Conservation (phyloP, 352 stramenopile genomes). For the Ophiocytium majus region DNA sequence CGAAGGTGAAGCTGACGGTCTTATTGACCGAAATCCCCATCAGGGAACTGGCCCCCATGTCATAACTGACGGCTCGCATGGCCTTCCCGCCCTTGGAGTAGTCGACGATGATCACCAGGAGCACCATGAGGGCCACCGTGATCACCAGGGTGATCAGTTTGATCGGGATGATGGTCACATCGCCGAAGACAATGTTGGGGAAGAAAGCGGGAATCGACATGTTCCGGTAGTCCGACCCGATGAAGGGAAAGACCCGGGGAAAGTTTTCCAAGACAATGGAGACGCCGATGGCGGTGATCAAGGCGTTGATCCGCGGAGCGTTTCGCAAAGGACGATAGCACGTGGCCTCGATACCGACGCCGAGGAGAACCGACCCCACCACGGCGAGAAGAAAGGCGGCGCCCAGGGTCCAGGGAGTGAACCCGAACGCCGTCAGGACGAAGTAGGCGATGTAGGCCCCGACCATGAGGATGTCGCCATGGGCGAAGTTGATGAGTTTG, state of each 20-base stretch:
- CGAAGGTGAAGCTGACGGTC: background rate
- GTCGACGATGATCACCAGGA: background rate
- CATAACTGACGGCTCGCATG: background rate
- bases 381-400: background rate
- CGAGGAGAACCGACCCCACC: background rate
- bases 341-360: background rate
- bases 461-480: background rate
- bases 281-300: conserved; percentile 2
- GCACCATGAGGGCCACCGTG: conserved; percentile 8
- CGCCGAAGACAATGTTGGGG: background rate
- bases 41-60: background rate
- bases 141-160: background rate
- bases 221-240: no score
- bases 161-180: background rate
- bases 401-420: background rate
- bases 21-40: background rate
- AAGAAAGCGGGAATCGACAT: background rate
- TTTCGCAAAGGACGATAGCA: background rate
- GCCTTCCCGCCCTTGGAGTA: background rate
- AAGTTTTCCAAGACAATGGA: background rate
- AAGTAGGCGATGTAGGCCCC: no score
- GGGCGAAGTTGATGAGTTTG: conserved; percentile 5
- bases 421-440: background rate
- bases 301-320: background rate
- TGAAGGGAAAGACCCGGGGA: no score